Percentiles rank a stretch among this genome's conserved stretches.
These are phyloP conservation scores for Trebouxia sp. DNA, from an alignment of 139 green algal genomes.

Conservation along the genomic window DNA sequence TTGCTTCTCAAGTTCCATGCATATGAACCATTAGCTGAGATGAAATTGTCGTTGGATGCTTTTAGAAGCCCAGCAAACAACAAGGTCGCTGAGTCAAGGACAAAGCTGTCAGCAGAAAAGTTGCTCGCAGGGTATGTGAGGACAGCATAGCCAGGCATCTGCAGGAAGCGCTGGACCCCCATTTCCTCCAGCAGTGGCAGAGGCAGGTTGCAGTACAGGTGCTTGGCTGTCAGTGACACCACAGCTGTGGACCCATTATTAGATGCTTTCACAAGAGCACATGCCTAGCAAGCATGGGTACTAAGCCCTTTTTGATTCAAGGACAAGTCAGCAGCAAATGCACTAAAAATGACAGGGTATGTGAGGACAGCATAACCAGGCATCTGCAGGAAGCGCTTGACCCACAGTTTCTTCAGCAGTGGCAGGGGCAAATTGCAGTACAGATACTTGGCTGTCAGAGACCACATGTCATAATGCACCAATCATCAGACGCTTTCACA, in stretches of 20 bases:
- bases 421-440: neutral
- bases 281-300: no score
- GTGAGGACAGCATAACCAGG: slow-evolving; percentile 10
- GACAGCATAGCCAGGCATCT: slow-evolving; percentile 26
- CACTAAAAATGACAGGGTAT: neutral
- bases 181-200: neutral
- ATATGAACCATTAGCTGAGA: no score
- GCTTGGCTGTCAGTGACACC: slow-evolving; percentile 15
- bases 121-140: slow-evolving; percentile 15
- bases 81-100: no score
- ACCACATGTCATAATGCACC: no score
- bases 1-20: no score
- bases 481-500: no score
- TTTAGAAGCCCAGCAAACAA: neutral
- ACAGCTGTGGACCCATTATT: neutral
- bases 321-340: no score
- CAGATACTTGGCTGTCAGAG: slow-evolving; percentile 21
- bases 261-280: no score
- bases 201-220: neutral
- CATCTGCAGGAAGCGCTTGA: slow-evolving; percentile 26
- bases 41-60: no score
- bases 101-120: no score
- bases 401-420: slow-evolving; percentile 5
- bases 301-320: no score
- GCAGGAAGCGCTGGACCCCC: slow-evolving; percentile 15